Evolutionary conservation across 164 flowering plant species (phyloP), one percentile per base, ranked within the genome.

Genomic region (Paratinospora sagittata): DNA sequence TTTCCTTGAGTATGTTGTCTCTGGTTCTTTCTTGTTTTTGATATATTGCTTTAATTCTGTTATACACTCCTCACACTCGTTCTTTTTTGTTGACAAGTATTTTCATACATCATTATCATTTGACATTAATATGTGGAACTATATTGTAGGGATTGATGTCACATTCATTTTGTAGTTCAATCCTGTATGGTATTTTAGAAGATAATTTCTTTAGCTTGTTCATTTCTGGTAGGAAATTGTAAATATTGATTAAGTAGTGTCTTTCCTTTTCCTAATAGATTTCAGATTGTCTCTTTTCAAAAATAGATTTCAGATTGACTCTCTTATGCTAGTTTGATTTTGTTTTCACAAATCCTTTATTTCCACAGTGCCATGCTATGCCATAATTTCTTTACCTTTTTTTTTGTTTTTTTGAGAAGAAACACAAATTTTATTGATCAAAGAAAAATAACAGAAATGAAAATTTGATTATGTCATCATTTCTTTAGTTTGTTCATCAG

Each of bases 1-100:
- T 95, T 49, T 78, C 82, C 65, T 71, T 95, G 81, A 80, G 98
- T 94, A 87, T 84, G 96, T 70, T 37, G 24, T 33, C 16, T 52
- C 70, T 47, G 21, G 0, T 49, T 19, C 6, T 36, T 34, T 10
- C 23, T n/a, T 67, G 23, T 1, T 14, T 23, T 6, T 3, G 7
- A 52, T 36, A 21, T 21, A 3, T 23, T 17, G 9, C 37, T 57
- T 17, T 27, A 67, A 27, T 26, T 66, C 34, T 69, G 43, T 39
- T 33, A 33, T 57, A 16, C 8, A 27, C 17, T 30, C 0, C 21
- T 64, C 39, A 30, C 13, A 3, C 21, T 30, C 21, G n/a, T 12
- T 19, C 68, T 23, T 37, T 37, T 37, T 37, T 39, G 39, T 27
- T 66, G 2, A 21, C 23, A 12, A 63, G n/a, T 39, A 39, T 37